phyloP scores from a whole-genome alignment of 371 early-diverging fungal genomes.

The Smittium culicis region DNA sequence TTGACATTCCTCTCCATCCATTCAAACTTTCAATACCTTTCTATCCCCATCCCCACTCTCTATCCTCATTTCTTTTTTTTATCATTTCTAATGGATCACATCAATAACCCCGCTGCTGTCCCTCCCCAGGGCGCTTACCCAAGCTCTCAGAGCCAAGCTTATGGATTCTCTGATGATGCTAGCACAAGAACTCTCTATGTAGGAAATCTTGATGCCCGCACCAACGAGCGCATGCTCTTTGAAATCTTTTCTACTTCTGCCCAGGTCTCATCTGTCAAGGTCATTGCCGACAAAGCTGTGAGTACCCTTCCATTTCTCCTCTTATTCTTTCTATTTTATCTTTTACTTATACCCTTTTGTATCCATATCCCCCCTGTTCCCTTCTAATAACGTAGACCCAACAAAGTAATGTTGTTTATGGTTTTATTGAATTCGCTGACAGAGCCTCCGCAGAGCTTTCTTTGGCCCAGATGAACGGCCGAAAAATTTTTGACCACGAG shows the following conservation, averaged over 20 bases:
- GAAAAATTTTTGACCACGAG: conserved; percentile 43
- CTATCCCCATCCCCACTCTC: neutral
- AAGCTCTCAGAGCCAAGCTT: neutral
- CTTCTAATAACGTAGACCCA: conserved; percentile 20
- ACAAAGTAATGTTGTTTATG: conserved; percentile 60
- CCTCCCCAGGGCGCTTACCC: neutral
- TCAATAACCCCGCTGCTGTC: neutral
- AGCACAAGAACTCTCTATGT: conserved; percentile 56
- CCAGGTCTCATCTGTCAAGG: conserved; percentile 55
- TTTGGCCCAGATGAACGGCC: conserved; percentile 59
- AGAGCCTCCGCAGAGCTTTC: conserved; percentile 60
- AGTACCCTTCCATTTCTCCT: conserved; percentile 24
- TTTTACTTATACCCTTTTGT: conserved; percentile 9
- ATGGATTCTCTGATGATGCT: conserved; percentile 17
- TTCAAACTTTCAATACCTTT: too few species aligned
- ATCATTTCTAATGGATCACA: conserved; percentile 2
- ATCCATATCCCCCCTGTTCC: neutral
- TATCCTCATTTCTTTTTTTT: neutral
- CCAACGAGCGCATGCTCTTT: conserved; percentile 56
- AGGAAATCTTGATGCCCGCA: conserved; percentile 74
- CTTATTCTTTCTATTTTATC: conserved; percentile 12
- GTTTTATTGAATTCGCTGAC: conserved; percentile 76
- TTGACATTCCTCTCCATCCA: too few species aligned
- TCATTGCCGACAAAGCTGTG: conserved; percentile 64
- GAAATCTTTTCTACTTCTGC: conserved; percentile 63